A percentile compares a stretch with the other conserved stretches of the same genome.
phyloP scores from a whole-genome alignment of 78 protist species.

The Dictyostelium intermedium region DNA sequence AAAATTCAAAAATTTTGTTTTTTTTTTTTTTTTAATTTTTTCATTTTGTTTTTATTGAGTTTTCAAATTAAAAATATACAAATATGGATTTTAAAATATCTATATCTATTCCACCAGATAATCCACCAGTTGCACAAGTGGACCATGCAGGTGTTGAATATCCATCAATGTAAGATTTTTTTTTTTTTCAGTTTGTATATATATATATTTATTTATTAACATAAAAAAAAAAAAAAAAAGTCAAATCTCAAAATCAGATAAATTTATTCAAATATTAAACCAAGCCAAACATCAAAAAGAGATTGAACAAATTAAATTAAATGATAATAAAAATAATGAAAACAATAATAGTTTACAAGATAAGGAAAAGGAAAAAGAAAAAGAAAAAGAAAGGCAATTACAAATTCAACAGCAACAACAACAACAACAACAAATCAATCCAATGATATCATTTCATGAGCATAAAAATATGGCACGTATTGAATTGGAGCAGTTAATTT shows the following conservation, averaged over 20 bases:
- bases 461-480: slow-evolving; percentile 46
- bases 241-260: not conserved
- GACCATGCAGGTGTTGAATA: slow-evolving; percentile 63
- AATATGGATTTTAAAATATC: slow-evolving; percentile 49
- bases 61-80: not conserved
- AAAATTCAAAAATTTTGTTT: too few relatives aligned
- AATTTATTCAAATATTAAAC: slow-evolving; percentile 7
- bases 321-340: slow-evolving; percentile 4
- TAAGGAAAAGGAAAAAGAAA: not conserved
- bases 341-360: not conserved
- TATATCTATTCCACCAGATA: slow-evolving; percentile 63
- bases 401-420: not conserved
- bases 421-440: slow-evolving; percentile 3
- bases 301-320: not conserved
- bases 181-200: not conserved
- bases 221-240: not conserved
- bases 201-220: not conserved
- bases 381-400: not conserved
- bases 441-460: slow-evolving; percentile 33
- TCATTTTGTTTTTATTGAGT: not conserved
- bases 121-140: slow-evolving; percentile 51
- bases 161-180: slow-evolving; percentile 5
- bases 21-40: not conserved
- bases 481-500: slow-evolving; percentile 52
- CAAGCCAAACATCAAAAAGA: slow-evolving; percentile 48